Evolutionary conservation across 441 rosid genomes (phyloP), one percentile per base, ranked within the genome.

Genomic region (Pelargonium australe): DNA sequence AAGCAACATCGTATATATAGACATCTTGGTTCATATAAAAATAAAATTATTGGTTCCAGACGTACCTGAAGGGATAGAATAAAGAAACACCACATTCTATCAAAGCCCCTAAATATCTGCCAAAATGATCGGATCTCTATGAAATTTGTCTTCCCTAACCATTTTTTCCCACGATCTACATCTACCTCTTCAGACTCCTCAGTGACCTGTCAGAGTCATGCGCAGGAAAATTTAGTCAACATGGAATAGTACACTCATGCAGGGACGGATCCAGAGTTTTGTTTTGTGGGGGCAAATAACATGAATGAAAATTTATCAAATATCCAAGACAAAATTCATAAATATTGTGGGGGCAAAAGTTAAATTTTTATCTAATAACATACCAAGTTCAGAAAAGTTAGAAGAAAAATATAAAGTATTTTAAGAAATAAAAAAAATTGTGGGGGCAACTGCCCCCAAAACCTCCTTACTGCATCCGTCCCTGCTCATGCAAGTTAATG

Each of bases 61-160:
- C 76, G 41, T 75, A 91, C 99, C 98, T 95, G 99, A 72, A 95
- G 95, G 72, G 95, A 83, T 80, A 95, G 72, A 77, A 95, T 84
- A 82, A 87, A 92, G 85, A 92, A 90, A 73, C 85, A 85, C 99
- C 99, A 95, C 97, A 92, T 87, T 81, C 99, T 84, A 74, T 90
- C 98, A 80, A 95, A 95, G 84, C 98, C 92, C 80, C 99, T 83
- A 77, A 90, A 95, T 71, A 95, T 86, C 78, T 95, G 99, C 99
- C 97, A 95, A 80, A 95, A 89, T 37, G 99, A 90, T 74, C 90
- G 98, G 65, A 81, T 85, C 88, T 95, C 99, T 64, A 89, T 94
- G 84, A 90, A 95, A 77, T 95, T 90, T 72, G 89, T 89, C 88
- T 95, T 92, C 75, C 98, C 98, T 58, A 89, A 72, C 99, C 99